Base-by-base conservation (phyloP, 257 asterid species). In the Fraxinus quadrangulata region DNA sequence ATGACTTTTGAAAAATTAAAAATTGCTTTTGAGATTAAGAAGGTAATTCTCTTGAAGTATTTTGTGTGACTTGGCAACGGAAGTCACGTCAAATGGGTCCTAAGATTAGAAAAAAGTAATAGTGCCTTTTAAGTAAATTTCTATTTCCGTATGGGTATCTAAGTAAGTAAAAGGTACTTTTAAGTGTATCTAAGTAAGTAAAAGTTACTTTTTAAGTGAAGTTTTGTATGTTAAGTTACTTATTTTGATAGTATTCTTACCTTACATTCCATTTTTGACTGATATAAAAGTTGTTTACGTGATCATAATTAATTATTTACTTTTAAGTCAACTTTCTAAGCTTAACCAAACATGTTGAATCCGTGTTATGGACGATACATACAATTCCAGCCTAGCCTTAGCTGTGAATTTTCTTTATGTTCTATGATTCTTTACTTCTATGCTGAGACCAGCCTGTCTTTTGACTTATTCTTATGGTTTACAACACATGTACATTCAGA, bases 401-500 rank as follows among this genome's bases (percentile, higher is more conserved):
- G 69, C 69, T 63, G 69, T 42, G 49, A 42, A 12, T 42, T 42
- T 42, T 42, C 49, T 42, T 42, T 42, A 42, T 42, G 49, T 42
- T 42, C 49, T 42, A 12, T 63, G 33, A 63, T 63, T 63, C 69
- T 63, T 63, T 63, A 63, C 69, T 63, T 24, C 69, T 63, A 12
- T 63, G 69, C 28, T 63, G 69, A 63, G 36, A 63, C 17, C 69
- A 63, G 34, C 69, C 69, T 63, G 69, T 63, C 34, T 24, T 63
- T 63, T 63, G 33, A 23, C 69, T 63, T 23, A 23, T 63, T 63
- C 69, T 63, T 24, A 63, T 26, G 17, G n/a, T 63, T 40, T 63
- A 26, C 69, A 63, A 63, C 34, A 63, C 12, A 19, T 7, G 63
- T 5, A 36, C 40, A 36, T 5, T 36, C 40, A 36, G 40, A 36